Percentiles rank a stretch among this genome's conserved stretches.
Evolutionary conservation across 345 rosid species (phyloP).

Genomic region (Melaleuca quinquenervia): DNA sequence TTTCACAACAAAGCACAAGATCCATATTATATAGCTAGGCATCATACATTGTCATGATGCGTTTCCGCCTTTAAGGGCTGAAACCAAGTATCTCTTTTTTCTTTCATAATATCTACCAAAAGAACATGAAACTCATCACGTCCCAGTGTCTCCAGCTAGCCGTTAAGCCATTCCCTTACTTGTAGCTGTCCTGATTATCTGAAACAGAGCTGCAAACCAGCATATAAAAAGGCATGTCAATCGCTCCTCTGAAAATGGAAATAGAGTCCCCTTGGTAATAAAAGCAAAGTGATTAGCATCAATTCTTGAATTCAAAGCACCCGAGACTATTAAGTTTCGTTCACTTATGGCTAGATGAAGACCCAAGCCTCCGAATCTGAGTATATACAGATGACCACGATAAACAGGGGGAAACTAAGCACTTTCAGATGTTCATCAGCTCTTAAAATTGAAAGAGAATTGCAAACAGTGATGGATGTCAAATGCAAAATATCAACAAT

Average conservation of each 20-base stretch:
- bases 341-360: background rate
- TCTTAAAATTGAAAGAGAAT: background rate
- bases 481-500: background rate
- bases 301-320: background rate
- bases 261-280: background rate
- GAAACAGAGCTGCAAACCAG: conserved; percentile 24
- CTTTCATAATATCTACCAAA: background rate
- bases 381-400: background rate
- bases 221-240: background rate
- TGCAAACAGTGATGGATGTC: background rate
- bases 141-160: background rate
- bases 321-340: background rate
- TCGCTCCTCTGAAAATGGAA: background rate
- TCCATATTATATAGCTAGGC: background rate
- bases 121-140: background rate
- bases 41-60: background rate
- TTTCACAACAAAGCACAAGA: background rate
- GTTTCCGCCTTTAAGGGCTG: background rate
- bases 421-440: background rate
- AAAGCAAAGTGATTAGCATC: background rate
- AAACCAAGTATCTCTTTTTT: background rate
- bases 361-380: background rate
- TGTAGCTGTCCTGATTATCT: conserved; percentile 21
- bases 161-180: conserved; percentile 11
- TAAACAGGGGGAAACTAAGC: background rate